Base-by-base conservation (phyloP, 1,284 basidiomycete species). In the Trichosporon faecale region DNA sequence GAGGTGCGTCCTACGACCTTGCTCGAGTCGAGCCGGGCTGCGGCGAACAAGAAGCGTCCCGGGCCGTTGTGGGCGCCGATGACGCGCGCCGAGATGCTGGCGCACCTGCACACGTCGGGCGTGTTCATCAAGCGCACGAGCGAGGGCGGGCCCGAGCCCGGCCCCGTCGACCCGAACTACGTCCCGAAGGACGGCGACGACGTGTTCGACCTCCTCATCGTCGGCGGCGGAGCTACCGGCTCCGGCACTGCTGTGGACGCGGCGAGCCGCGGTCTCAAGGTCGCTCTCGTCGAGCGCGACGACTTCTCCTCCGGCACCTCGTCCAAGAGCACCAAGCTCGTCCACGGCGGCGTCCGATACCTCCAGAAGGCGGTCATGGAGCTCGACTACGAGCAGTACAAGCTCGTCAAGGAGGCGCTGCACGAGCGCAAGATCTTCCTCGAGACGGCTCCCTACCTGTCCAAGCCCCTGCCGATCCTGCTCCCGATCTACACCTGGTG, bases 281-380 rank as follows among this genome's bases (percentile, higher is more conserved):
- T 98, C 23, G 96, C 94, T 0, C 85, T 98, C 74, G 95, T 98
- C 1, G 96, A 99, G 82, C 86, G 94, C 63, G 92, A 94, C 78
- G 96, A 99, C 82, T 99, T 96, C 77, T 89, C 90, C 75, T 89
- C 93, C 23, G 95, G 94, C 18, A 98, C 96, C 0, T 97, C 94
- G 2, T 97, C 94, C 31, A 99, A 99, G 83, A 94, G 92, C 9
- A 98, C 96, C 11, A 98, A 99, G 83, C 90, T 99, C 66, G 95
- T 98, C 0, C 96, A 99, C 84, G 96, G 96, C 31, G 96, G 96
- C 70, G 96, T 99, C 0, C 89, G 96, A 14, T 99, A 99, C 84
- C 88, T 99, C 14, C 95, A 98, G 79, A 98, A 98, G 82, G 96
- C 96, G 1, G 88, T 98, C 67, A 90, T 97, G 80, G 95, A 97